Evolutionary conservation across 768 basidiomycete genomes (phyloP), one percentile per base, ranked within the genome.

Genomic region (Tylopilus cervinicoccineus): DNA sequence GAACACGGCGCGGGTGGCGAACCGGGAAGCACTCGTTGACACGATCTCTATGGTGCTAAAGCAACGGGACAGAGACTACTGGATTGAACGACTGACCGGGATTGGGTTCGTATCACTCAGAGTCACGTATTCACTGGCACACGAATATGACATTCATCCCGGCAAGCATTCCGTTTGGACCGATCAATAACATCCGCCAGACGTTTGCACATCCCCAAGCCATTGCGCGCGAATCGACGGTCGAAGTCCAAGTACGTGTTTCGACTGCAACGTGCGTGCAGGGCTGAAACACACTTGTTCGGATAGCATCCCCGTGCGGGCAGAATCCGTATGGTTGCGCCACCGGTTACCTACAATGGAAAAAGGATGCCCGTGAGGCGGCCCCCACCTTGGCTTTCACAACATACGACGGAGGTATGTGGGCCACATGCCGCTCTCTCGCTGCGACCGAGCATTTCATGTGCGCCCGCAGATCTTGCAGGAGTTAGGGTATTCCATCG

Each of bases 121-220:
- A 40, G 45, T 31, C 46, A 38, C 46, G 38, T 39, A 24, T 55
- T 51, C 36, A n/a, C n/a, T n/a, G n/a, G n/a, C n/a, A 40, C 38
- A 40, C 22, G 26, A 44, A n/a, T 38, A 28, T 50, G 37, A 60
- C 47, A 29, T 43, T 45, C 22, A 50, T 45, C 54, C 17, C 36
- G 22, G 17, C 28, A 38, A 89, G 86, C 11, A 81, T 92, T 22
- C 89, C 90, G 7, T 85, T 86, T 66, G 89, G 88, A 26, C 94
- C 94, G 16, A 95, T 97, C 71, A 96, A 96, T 64, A 86, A 90
- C 56, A 90, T 97, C 51, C 62, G 76, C 50, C 83, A 93, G 66
- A 93, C 94, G 4, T 97, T 96, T 60, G 79, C 81, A 28, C 94
- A 96, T 67, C 91, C 92, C 7, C 82, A 84, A 71, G 90, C 89